These are phyloP conservation scores for Neurospora tetraspora DNA, from an alignment of 495 filamentous ascomycete species.

Conservation along the genomic window DNA sequence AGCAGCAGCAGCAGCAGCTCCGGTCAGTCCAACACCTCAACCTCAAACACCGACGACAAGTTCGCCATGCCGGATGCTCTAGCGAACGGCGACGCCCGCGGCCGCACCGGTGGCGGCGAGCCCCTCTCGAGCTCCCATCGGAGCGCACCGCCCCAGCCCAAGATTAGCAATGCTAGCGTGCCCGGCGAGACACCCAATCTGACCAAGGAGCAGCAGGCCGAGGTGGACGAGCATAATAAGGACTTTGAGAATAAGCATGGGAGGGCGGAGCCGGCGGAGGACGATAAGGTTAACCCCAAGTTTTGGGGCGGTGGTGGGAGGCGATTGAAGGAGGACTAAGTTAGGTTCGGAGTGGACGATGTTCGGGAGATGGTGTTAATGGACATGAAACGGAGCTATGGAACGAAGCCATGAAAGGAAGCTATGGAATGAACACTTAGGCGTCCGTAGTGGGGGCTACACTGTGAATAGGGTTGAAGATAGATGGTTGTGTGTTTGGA, in stretches of 20 bases:
- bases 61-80: slow-evolving; percentile 11
- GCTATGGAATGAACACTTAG: too few species aligned
- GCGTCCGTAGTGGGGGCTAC: too few species aligned
- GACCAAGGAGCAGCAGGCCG: slow-evolving; percentile 35
- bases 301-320: slow-evolving; percentile 30
- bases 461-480: too few species aligned
- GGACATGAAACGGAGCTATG: background rate
- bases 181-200: slow-evolving; percentile 25
- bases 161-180: slow-evolving; percentile 32
- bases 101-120: slow-evolving; percentile 29
- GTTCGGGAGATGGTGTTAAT: too few species aligned
- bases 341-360: background rate
- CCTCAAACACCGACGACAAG: background rate
- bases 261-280: slow-evolving; percentile 21
- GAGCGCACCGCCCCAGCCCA: slow-evolving; percentile 30
- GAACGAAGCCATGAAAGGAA: too few species aligned
- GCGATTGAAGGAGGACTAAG: background rate
- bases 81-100: slow-evolving; percentile 22
- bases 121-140: slow-evolving; percentile 28
- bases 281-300: slow-evolving; percentile 40
- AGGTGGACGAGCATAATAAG: slow-evolving; percentile 41
- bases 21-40: background rate
- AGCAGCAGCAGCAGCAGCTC: background rate
- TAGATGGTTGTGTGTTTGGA: too few species aligned
- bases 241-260: slow-evolving; percentile 43